Percentiles rank a stretch among this genome's conserved stretches.
These are phyloP conservation scores for Cladosporium sp. DNA, from an alignment of 2,329 filamentous ascomycete genomes.

Conservation along the genomic window DNA sequence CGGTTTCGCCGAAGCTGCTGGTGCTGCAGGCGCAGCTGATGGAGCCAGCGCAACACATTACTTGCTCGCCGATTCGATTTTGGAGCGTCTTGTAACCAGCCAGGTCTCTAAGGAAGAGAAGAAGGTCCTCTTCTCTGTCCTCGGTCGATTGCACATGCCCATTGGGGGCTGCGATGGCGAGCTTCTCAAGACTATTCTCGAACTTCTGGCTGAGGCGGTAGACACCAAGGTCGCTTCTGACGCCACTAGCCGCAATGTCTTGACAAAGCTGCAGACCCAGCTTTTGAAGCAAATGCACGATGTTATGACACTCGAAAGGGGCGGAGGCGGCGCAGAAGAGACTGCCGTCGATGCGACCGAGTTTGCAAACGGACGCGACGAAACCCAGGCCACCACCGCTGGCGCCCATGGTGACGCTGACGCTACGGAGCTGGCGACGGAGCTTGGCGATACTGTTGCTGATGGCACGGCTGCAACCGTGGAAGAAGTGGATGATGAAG, in stretches of 20 bases:
- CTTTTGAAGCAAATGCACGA: constrained; percentile 57
- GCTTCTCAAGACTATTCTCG: constrained; percentile 42
- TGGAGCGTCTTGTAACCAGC: constrained; percentile 70
- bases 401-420: constrained; percentile 2
- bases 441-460: neutral
- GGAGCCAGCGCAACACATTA: constrained; percentile 62
- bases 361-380: constrained; percentile 3
- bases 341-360: constrained; percentile 33
- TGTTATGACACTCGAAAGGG: constrained; percentile 35
- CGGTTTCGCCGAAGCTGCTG: constrained; percentile 31
- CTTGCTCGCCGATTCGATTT: constrained; percentile 71
- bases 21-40: constrained; percentile 21
- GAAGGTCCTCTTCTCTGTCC: constrained; percentile 73
- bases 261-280: constrained; percentile 54
- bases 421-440: constrained; percentile 4
- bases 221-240: constrained; percentile 53
- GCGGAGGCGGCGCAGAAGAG: constrained; percentile 34
- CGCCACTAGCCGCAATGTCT: constrained; percentile 52
- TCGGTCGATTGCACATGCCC: constrained; percentile 80
- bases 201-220: constrained; percentile 49
- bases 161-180: constrained; percentile 42
- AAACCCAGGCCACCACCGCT: constrained; percentile 2
- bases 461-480: neutral
- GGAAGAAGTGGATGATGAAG: constrained; percentile 25
- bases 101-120: constrained; percentile 74